Evolutionary conservation across 441 rosid species (phyloP), one percentile per base, ranked within the genome.

Genomic region (Gossypium aridum): DNA sequence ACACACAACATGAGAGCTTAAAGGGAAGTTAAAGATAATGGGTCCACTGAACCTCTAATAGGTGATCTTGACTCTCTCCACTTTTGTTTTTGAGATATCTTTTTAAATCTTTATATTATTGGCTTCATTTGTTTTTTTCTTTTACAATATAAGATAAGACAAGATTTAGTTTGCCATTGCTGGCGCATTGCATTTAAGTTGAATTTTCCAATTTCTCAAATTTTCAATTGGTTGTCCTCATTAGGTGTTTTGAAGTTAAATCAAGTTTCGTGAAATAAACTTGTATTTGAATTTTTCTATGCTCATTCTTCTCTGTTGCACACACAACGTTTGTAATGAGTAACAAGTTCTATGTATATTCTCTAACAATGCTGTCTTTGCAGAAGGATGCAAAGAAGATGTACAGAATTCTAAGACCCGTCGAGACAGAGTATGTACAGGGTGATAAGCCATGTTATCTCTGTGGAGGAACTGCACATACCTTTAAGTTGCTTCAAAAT

Each of bases 321-420:
- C 62, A 16, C 8, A 53, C 16, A 26, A 28, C 2, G n/a, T 53
- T 26, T 31, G 34, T 54, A 70, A 54, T 17, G 16, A 19, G 28
- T 70, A 14, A 70, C 19, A 4, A 70, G 62, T 70, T 31, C n/a
- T 28, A 16, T 26, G 17, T 26, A 51, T 69, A 9, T 26, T 51
- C 61, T 51, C 47, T 51, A 26, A 51, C 10, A 53, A 25, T 8
- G 59, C 9, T 57, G 56, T 79, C 23, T 74, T 69, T 80, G 76
- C 82, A 93, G 98, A 64, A 22, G 77, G 92, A 96, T 72, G 92
- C 94, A 23, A 90, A 84, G 87, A 90, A 64, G 85, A 81, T 91
- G 85, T 85, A 81, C 80, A 82, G 76, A 74, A 78, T 83, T 79
- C 56, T 95, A 71, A 88, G 71, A 63, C 72, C 90, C 43, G 20